phyloP scores from a whole-genome alignment of 257 asterid genomes.

The Solanum habrochaites region DNA sequence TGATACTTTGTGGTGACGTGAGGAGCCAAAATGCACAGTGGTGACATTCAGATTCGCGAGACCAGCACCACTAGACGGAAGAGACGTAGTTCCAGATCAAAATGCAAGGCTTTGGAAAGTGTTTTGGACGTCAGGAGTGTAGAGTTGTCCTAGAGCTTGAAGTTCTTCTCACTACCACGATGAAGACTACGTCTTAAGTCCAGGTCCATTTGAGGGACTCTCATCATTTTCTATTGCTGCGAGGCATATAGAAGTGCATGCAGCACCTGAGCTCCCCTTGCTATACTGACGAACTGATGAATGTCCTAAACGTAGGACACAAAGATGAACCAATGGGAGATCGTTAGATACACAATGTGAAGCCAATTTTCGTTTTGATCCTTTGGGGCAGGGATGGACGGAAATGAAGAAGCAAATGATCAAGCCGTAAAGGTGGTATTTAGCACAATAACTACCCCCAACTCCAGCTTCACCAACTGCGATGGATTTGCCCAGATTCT shows the following conservation, averaged over 20 bases:
- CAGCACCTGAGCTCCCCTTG: slow-evolving; percentile 88
- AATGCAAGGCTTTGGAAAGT: slow-evolving; percentile 32
- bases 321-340: slow-evolving; percentile 34
- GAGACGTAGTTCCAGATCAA: slow-evolving; percentile 73
- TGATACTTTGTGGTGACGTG: slow-evolving; percentile 14
- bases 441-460: slow-evolving; percentile 34
- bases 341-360: slow-evolving; percentile 21
- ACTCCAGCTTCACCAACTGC: slow-evolving; percentile 37
- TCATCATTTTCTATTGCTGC: slow-evolving; percentile 84
- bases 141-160: slow-evolving; percentile 30
- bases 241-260: slow-evolving; percentile 69
- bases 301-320: slow-evolving; percentile 65
- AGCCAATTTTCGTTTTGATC: slow-evolving; percentile 72
- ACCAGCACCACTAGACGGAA: slow-evolving; percentile 51
- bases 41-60: slow-evolving; percentile 66
- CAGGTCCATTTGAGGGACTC: slow-evolving; percentile 80
- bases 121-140: slow-evolving; percentile 23
- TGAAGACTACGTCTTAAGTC: slow-evolving; percentile 77
- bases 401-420: slow-evolving; percentile 36
- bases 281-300: slow-evolving; percentile 91
- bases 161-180: slow-evolving; percentile 60
- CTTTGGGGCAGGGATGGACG: slow-evolving; percentile 32
- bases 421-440: slow-evolving; percentile 78
- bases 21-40: slow-evolving; percentile 30
- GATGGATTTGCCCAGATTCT: slow-evolving; percentile 49